Evolutionary conservation across 2,329 filamentous ascomycete genomes (phyloP).

Genomic region (Cercospora janseana): DNA sequence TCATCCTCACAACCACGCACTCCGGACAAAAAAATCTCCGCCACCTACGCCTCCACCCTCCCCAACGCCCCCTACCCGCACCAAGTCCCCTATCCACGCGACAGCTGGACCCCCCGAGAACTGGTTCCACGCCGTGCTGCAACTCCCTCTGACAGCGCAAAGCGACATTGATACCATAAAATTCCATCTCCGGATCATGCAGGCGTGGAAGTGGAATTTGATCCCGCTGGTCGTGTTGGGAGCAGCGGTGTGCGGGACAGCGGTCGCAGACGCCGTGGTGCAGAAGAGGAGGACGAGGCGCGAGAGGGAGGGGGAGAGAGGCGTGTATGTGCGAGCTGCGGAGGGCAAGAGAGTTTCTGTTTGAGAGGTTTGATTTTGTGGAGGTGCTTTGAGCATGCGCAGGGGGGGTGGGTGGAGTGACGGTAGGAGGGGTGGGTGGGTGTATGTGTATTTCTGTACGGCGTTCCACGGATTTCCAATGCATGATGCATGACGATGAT

Average conservation of each 20-base stretch:
- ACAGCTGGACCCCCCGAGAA: slow-evolving; percentile 35
- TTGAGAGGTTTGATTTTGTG: neutral
- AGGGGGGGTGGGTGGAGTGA: too few species aligned
- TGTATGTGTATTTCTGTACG: too few species aligned
- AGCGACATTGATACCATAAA: slow-evolving; percentile 25
- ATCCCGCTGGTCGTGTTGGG: slow-evolving; percentile 32
- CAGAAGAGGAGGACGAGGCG: neutral
- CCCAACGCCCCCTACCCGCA: slow-evolving; percentile 32
- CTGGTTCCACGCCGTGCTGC: slow-evolving; percentile 32
- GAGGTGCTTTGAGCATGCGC: too few species aligned
- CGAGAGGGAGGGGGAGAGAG: too few species aligned
- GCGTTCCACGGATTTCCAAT: too few species aligned
- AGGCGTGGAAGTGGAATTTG: slow-evolving; percentile 36
- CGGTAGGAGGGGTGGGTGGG: too few species aligned
- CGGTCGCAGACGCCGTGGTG: neutral
- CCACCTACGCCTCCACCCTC: slow-evolving; percentile 24
- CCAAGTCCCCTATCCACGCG: slow-evolving; percentile 30
- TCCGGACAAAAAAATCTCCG: slow-evolving; percentile 28
- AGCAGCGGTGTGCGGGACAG: slow-evolving; percentile 16
- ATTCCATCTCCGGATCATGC: slow-evolving; percentile 26
- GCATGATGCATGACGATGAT: too few species aligned
- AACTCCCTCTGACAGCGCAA: slow-evolving; percentile 21
- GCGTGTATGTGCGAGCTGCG: too few species aligned
- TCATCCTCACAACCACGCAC: slow-evolving; percentile 29
- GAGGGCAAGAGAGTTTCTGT: neutral